Conservation (phyloP, 2,329 filamentous ascomycete species). For the Clonostachys solani region DNA sequence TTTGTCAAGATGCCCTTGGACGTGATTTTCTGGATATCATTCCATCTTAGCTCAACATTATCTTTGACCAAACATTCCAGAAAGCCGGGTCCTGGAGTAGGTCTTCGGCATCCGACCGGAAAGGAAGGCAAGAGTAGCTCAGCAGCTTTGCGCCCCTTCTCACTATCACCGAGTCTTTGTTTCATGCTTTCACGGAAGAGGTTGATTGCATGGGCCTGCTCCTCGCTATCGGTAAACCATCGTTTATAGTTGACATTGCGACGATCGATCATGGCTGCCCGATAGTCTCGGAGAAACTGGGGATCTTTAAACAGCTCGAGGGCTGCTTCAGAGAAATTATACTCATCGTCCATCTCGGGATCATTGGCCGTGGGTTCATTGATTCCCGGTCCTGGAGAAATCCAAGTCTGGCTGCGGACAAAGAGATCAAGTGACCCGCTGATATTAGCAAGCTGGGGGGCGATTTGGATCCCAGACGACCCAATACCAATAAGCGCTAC, state of each 20-base stretch:
- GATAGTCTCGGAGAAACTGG: not conserved
- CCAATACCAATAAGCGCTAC: constrained; percentile 55
- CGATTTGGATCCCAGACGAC: constrained; percentile 47
- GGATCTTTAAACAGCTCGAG: constrained; percentile 42
- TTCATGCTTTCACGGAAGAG: not conserved
- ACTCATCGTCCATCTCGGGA: constrained; percentile 13
- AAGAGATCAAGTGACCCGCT: constrained; percentile 33
- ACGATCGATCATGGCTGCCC: not conserved
- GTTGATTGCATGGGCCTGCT: not conserved
- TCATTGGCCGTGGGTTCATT: constrained; percentile 13
- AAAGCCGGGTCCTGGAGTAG: constrained; percentile 44
- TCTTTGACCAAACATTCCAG: constrained; percentile 34
- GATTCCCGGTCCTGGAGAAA: constrained; percentile 28
- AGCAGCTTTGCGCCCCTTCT: constrained; percentile 35
- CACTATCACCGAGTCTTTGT: constrained; percentile 17
- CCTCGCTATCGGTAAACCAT: not conserved
- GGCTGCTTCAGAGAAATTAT: constrained; percentile 20
- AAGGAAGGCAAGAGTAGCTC: constrained; percentile 38
- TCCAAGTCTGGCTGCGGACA: constrained; percentile 36
- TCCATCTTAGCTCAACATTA: constrained; percentile 42
- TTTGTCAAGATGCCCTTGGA: constrained; percentile 41
- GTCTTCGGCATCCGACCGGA: constrained; percentile 37
- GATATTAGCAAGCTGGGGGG: constrained; percentile 23
- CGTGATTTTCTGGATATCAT: constrained; percentile 38
- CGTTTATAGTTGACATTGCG: not conserved